phyloP scores from a whole-genome alignment of 257 asterid genomes.

The Verbascum thapsus region DNA sequence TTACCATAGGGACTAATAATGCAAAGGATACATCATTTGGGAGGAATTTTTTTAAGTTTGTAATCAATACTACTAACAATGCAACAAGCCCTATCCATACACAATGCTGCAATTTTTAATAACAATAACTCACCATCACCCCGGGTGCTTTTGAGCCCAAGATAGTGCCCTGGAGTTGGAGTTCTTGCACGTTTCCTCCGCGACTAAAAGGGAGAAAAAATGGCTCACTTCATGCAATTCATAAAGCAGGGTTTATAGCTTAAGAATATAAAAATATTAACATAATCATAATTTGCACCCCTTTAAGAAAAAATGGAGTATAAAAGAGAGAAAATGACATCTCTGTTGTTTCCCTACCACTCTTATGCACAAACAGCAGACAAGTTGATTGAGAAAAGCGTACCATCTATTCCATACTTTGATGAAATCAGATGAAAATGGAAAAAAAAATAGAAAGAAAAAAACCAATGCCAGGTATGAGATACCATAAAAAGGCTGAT shows the following conservation, averaged over 20 bases:
- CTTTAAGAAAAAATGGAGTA: conserved; percentile 1
- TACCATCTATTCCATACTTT: conserved; percentile 22
- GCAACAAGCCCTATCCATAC: too few species aligned
- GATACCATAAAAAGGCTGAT: conserved; percentile 94
- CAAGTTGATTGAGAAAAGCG: conserved; percentile 27
- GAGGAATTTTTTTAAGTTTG: too few species aligned
- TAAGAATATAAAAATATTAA: background rate
- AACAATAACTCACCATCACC: conserved; percentile 62
- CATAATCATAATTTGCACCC: background rate
- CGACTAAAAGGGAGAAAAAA: conserved; percentile 43
- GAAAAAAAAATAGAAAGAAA: too few species aligned
- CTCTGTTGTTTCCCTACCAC: conserved; percentile 22
- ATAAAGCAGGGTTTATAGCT: conserved; percentile 15
- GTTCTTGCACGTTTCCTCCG: conserved; percentile 74
- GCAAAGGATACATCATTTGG: too few species aligned
- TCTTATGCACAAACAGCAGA: conserved; percentile 29
- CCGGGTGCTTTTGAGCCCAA: conserved; percentile 86
- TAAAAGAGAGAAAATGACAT: background rate
- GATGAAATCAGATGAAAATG: conserved; percentile 28
- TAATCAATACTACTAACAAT: too few species aligned
- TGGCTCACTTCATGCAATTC: conserved; percentile 24
- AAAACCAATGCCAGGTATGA: conserved; percentile 58
- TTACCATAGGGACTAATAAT: too few species aligned
- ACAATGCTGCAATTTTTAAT: background rate
- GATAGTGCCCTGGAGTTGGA: conserved; percentile 98